These are phyloP conservation scores for Collybiopsis luxurians DNA, from an alignment of 768 basidiomycete genomes.

Conservation along the genomic window DNA sequence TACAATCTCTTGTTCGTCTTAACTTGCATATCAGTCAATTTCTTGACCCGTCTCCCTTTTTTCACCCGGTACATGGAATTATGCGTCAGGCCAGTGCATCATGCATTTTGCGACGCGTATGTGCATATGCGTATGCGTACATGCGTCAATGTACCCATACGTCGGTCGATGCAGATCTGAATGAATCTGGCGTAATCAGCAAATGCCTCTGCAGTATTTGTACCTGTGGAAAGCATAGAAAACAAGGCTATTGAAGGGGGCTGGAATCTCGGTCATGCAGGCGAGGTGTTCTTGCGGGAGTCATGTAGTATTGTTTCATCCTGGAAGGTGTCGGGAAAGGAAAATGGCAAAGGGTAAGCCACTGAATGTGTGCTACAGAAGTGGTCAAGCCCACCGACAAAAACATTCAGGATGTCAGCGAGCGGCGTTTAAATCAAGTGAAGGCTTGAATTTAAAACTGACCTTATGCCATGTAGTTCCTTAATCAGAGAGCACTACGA, in stretches of 20 bases:
- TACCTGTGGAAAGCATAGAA: slow-evolving; percentile 40
- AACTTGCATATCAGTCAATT: too few relatives aligned
- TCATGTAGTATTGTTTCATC: slow-evolving; percentile 3
- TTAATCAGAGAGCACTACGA: slow-evolving; percentile 29
- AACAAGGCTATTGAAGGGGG: slow-evolving; percentile 17
- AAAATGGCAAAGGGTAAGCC: slow-evolving; percentile 58
- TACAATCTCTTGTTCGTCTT: too few relatives aligned
- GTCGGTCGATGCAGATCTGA: slow-evolving; percentile 40
- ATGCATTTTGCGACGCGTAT: slow-evolving; percentile 39
- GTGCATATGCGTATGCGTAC: too few relatives aligned
- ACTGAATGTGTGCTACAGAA: slow-evolving; percentile 40
- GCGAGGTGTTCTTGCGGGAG: slow-evolving; percentile 18
- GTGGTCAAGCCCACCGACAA: neutral
- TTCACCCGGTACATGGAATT: too few relatives aligned
- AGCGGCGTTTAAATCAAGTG: neutral
- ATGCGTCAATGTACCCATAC: slow-evolving; percentile 26
- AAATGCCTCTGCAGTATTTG: slow-evolving; percentile 41
- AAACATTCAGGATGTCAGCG: neutral
- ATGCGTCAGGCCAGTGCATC: slow-evolving; percentile 62
- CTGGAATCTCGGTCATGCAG: neutral
- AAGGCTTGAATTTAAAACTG: slow-evolving; percentile 11
- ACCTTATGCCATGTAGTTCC: slow-evolving; percentile 37
- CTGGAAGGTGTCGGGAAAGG: slow-evolving; percentile 50
- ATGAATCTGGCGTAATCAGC: slow-evolving; percentile 50
- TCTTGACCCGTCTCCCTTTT: too few relatives aligned